Base-by-base conservation (phyloP, 2,329 filamentous ascomycete species). In the Fusarium sp. region DNA sequence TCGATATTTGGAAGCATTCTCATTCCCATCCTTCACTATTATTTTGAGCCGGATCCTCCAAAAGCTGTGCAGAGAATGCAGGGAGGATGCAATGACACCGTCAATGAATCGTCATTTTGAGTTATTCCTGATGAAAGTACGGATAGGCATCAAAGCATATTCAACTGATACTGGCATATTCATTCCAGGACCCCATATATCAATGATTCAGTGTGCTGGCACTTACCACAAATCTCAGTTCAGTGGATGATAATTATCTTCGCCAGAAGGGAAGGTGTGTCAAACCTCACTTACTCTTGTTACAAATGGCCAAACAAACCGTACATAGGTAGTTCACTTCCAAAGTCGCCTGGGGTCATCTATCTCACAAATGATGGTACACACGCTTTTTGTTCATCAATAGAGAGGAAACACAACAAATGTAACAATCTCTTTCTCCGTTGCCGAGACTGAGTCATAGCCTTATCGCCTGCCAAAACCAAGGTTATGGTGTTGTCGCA, bases 61-160 rank as follows among this genome's bases (percentile, higher is more conserved):
- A 27, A 52, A n/a, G 22, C 22, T 27, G 22, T 18, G 20, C 27
- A 22, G 33, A 38, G 33, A 31, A 54, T 57, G 61, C 65, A 66
- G 50, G 46, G 56, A 46, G 29, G 15, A 42, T 41, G 46, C 38
- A 56, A 54, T 50, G 52, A 46, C 49, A 22, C 59, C 53, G 47
- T 74, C 52, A 65, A 65, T 57, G 7, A 55, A 59, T 55, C 70
- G 65, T 73, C 57, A 72, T 73, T 29, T 42, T 47, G 41, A 39
- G 18, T 18, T 44, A 42, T 36, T 42, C n/a, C 15, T 25, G 38
- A 69, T 42, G 18, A 38, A 69, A 29, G 31, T 27, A 27, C 27
- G 7, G 27, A 27, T 2, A 27, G 27, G 52, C 46, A 39, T 22
- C n/a, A 38, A 49, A 47, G n/a, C 33, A 39, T 29, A 33, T 41